These are phyloP conservation scores for Cantharellus anzutake DNA, from an alignment of 768 basidiomycete genomes.

Conservation along the genomic window DNA sequence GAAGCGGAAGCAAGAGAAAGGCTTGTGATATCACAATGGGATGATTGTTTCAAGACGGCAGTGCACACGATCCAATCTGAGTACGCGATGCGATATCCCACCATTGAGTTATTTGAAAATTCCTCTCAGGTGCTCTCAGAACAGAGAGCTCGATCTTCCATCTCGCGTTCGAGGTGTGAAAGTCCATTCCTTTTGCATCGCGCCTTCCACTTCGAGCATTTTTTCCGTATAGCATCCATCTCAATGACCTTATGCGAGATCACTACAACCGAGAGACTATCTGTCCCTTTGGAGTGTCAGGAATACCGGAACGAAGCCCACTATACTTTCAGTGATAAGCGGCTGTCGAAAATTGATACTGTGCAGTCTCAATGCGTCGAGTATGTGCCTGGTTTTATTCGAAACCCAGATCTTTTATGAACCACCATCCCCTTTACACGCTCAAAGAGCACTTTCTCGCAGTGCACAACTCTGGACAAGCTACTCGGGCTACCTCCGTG, in stretches of 20 bases:
- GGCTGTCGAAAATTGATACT: neutral
- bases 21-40: too few species aligned
- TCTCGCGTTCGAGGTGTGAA: too few species aligned
- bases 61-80: too few species aligned
- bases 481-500: slow-evolving; percentile 4
- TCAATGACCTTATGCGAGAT: neutral
- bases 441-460: slow-evolving; percentile 2
- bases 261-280: neutral
- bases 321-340: neutral
- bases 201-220: too few species aligned
- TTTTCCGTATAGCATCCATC: neutral
- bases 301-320: neutral
- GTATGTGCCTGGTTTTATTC: neutral
- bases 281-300: neutral
- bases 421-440: neutral
- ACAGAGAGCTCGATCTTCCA: too few species aligned
- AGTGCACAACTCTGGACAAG: slow-evolving; percentile 5
- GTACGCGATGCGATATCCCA: too few species aligned
- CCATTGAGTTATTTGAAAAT: too few species aligned
- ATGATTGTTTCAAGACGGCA: too few species aligned
- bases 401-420: neutral
- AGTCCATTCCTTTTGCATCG: too few species aligned
- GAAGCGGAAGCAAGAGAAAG: too few species aligned
- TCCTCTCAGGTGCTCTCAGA: too few species aligned
- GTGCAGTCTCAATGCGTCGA: neutral